Base-by-base conservation (phyloP, 257 asterid species). In the Jacaranda copaia region DNA sequence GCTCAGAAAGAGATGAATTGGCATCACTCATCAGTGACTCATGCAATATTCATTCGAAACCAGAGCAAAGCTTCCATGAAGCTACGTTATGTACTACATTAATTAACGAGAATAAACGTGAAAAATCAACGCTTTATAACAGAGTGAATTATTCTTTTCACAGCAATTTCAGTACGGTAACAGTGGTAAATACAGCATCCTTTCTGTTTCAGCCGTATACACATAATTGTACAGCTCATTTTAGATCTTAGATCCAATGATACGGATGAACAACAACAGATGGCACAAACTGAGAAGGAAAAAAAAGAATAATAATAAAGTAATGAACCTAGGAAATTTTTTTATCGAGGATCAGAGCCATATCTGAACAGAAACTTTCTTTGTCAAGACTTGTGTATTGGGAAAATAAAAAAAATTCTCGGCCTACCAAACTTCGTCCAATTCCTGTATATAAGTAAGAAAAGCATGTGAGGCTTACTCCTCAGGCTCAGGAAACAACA, bases 301-400 rank as follows among this genome's bases (percentile, higher is more conserved):
- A 36, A 45, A 35, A 45, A 13, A 64, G 32, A 25, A 25, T 25
- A 25, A 25, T 25, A 25, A 2, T 25, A 25, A 40, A 56, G 32
- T 36, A 10, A 75, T 75, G 80, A 85, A 81, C 56, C 85, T 88
- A 52, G 62, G 16, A 25, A 25, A 0, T 25, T 25, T 72, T 75
- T 65, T 68, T 72, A 65, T 70, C 65, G 66, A 65, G 79, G 72
- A 77, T 77, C 56, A 69, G 81, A 60, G 46, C 60, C 76, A 16
- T 60, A 79, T 79, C 83, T 79, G 81, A 81, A 56, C 48, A 77
- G 16, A 58, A 25, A 14, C 62, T 25, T 16, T 3, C 42, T 40
- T 16, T 13, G 4, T 15, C 53, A 9, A 38, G 70, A 46, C 12
- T 10, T 52, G 32, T 38, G 14, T 9, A 53, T 38, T 45, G 18